These are phyloP conservation scores for Microsporum canis DNA, from an alignment of 2,329 filamentous ascomycete species.

Conservation along the genomic window DNA sequence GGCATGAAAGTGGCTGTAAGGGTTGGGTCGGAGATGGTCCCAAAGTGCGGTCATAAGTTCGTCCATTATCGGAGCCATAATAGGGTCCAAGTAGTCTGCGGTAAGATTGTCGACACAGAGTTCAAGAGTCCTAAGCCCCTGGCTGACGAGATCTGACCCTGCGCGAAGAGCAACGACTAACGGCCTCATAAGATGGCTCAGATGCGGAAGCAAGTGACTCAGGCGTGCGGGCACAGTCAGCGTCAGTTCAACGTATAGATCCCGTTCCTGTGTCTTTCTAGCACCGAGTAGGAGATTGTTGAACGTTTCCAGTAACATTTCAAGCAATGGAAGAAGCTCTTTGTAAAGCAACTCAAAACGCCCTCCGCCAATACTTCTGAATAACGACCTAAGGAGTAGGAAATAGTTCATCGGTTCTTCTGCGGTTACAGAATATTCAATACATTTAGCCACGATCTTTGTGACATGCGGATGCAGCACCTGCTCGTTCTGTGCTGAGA, in stretches of 20 bases:
- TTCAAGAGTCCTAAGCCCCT: constrained; percentile 84
- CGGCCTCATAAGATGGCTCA: constrained; percentile 94
- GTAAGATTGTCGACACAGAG: constrained; percentile 97
- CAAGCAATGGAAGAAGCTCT: constrained; percentile 85
- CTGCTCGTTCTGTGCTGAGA: constrained; percentile 87
- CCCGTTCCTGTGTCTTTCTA: constrained; percentile 77
- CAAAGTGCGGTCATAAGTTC: constrained; percentile 97
- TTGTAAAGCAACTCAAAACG: constrained; percentile 98
- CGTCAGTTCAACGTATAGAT: constrained; percentile 93
- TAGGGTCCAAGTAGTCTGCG: constrained; percentile 92
- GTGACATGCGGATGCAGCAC: constrained; percentile 92
- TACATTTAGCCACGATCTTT: constrained; percentile 93
- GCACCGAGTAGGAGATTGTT: constrained; percentile 90
- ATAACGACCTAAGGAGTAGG: constrained; percentile 77
- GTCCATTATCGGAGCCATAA: constrained; percentile 98
- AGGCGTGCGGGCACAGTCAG: constrained; percentile 89
- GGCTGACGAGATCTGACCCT: constrained; percentile 85
- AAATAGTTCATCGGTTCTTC: constrained; percentile 99
- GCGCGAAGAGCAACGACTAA: constrained; percentile 90
- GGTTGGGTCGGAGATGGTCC: constrained; percentile 85
- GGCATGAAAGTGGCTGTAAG: constrained; percentile 93
- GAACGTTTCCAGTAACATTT: constrained; percentile 94
- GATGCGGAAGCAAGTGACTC: constrained; percentile 85
- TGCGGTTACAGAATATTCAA: constrained; percentile 87
- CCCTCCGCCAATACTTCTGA: constrained; percentile 91